phyloP scores from a whole-genome alignment of 768 basidiomycete species.

The Termitomyces sp. region DNA sequence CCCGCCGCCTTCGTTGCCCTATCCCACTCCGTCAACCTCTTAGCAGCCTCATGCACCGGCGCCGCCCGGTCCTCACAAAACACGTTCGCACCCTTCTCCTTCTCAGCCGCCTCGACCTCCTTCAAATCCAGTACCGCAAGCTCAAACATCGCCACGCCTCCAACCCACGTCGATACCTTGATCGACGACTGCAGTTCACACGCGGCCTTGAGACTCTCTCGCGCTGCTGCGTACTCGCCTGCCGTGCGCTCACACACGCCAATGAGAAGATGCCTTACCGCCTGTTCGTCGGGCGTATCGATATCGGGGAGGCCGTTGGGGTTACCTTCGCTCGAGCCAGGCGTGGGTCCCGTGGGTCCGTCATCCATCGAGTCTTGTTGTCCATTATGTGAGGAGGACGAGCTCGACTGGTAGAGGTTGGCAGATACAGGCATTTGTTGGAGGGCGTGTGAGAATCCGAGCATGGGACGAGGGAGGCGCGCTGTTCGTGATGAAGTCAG shows the following conservation, averaged over 20 bases:
- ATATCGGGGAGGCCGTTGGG: conserved; percentile 30
- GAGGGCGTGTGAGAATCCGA: conserved; percentile 12
- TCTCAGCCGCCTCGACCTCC: conserved; percentile 37
- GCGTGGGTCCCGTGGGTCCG: neutral
- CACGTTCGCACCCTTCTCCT: conserved; percentile 12
- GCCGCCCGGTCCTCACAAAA: conserved; percentile 4
- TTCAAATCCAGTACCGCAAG: conserved; percentile 66
- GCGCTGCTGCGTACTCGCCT: conserved; percentile 37
- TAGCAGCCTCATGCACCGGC: conserved; percentile 9
- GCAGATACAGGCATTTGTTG: conserved; percentile 9
- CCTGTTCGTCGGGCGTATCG: conserved; percentile 68
- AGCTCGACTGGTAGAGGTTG: neutral
- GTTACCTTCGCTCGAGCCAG: conserved; percentile 2
- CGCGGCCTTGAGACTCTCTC: conserved; percentile 50
- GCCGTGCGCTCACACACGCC: conserved; percentile 62
- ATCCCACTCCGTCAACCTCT: conserved; percentile 35
- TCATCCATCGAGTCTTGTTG: neutral
- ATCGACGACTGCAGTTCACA: conserved; percentile 32
- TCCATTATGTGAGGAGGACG: neutral
- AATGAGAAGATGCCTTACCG: conserved; percentile 61
- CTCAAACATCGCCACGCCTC: conserved; percentile 64
- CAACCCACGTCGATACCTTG: conserved; percentile 63
- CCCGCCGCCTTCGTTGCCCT: conserved; percentile 41
- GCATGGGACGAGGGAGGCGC: conserved; percentile 3
- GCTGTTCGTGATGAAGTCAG: neutral